Conservation (phyloP, 2,329 filamentous ascomycete genomes). For the Tolypocladium endophyticum region DNA sequence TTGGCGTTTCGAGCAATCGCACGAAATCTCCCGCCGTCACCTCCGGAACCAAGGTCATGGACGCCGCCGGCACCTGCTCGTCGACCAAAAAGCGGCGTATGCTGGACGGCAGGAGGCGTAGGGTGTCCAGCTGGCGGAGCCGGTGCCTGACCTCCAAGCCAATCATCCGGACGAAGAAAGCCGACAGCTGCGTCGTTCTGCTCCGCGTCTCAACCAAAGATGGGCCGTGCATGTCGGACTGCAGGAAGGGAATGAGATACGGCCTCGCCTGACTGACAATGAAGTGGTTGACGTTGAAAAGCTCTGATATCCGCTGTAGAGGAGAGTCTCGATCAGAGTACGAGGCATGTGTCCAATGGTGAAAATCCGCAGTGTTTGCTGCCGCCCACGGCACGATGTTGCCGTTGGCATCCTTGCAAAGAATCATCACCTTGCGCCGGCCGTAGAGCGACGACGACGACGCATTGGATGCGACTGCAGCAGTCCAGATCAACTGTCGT, state of each 20-base stretch:
- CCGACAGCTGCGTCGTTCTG: slow-evolving; percentile 45
- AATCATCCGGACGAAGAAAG: slow-evolving; percentile 55
- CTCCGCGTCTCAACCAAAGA: slow-evolving; percentile 48
- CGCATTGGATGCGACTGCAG: slow-evolving; percentile 66
- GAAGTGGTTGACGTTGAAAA: slow-evolving; percentile 93
- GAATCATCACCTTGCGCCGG: slow-evolving; percentile 51
- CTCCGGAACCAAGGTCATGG: slow-evolving; percentile 73
- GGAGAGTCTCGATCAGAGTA: slow-evolving; percentile 56
- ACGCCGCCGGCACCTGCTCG: slow-evolving; percentile 68
- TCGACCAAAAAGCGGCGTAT: slow-evolving; percentile 72
- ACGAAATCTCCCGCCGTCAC: slow-evolving; percentile 64
- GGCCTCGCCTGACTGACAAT: slow-evolving; percentile 87
- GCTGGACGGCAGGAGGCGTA: slow-evolving; percentile 59
- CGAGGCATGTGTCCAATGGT: slow-evolving; percentile 55
- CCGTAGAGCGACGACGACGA: slow-evolving; percentile 55
- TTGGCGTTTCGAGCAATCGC: slow-evolving; percentile 73
- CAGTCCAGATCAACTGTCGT: slow-evolving; percentile 63
- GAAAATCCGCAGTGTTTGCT: slow-evolving; percentile 49
- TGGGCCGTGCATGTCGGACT: slow-evolving; percentile 69
- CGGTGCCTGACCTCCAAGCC: slow-evolving; percentile 72
- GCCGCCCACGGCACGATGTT: slow-evolving; percentile 65
- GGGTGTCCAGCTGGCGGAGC: slow-evolving; percentile 66
- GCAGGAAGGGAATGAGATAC: slow-evolving; percentile 77
- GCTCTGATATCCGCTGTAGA: slow-evolving; percentile 62
- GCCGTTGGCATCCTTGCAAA: slow-evolving; percentile 69